A percentile compares a stretch with the other conserved stretches of the same genome.
Evolutionary conservation across 805 yeast genomes (phyloP).

Genomic region (Metschnikowia cerradonensis): DNA sequence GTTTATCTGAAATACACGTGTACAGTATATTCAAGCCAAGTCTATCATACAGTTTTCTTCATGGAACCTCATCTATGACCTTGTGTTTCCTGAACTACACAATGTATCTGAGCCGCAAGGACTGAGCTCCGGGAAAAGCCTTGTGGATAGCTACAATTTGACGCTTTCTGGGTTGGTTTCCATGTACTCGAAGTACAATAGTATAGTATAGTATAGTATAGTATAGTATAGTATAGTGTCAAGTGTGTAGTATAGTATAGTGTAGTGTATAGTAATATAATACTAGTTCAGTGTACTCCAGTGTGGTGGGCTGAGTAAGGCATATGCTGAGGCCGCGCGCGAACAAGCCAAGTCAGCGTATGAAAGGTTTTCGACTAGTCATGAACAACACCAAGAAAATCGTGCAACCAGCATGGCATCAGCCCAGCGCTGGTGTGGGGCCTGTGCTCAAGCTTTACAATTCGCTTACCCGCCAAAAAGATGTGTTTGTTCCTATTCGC

Average conservation of each 20-base stretch:
- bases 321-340: not conserved
- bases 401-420: conserved; percentile 38
- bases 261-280: too few species aligned
- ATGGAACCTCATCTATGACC: conserved; percentile 65
- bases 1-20: too few species aligned
- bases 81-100: conserved; percentile 58
- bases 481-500: conserved; percentile 66
- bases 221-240: too few species aligned
- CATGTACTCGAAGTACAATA: conserved; percentile 48
- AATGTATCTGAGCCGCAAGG: conserved; percentile 15
- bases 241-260: too few species aligned
- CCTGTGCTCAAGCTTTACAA: conserved; percentile 64
- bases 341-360: not conserved
- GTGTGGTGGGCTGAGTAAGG: too few species aligned
- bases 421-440: conserved; percentile 13
- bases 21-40: too few species aligned
- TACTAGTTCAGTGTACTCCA: too few species aligned
- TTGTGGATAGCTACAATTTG: conserved; percentile 60
- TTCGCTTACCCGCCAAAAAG: conserved; percentile 78
- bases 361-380: conserved; percentile 9
- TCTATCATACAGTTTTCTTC: conserved; percentile 34
- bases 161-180: conserved; percentile 64
- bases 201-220: too few species aligned
- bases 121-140: conserved; percentile 32
- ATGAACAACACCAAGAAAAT: conserved; percentile 28